Base-by-base conservation (phyloP, 1,284 basidiomycete species). In the Rhodotorula sp. region DNA sequence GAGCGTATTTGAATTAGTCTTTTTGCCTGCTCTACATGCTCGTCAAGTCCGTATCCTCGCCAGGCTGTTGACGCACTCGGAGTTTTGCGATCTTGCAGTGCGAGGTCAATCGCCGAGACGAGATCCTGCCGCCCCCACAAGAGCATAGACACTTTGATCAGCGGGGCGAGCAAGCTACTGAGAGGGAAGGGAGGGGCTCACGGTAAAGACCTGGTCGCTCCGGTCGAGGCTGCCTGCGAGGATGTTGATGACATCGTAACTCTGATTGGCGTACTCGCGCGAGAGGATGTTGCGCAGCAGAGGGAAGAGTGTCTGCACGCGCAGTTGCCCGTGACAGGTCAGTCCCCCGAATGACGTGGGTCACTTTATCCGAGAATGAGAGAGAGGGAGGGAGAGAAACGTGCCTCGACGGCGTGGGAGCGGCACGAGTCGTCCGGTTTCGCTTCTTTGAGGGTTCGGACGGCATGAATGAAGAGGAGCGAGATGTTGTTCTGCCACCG, bases 191-290 rank as follows among this genome's bases (percentile, higher is more conserved):
- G 38, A 12, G 38, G 8, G 8, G 34, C 38, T 49, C 23, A 60
- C 74, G 28, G 56, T 75, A 60, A 79, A 77, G 21, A 78, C 72
- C 16, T 67, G 34, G 48, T 79, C 77, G 38, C 68, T 70, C 23
- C 74, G 64, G 8, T 77, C 77, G 4, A 79, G 50, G 8, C 74
- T 75, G 6, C 78, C 78, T 14, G 73, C 77, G n/a, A 78, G 69
- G 14, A 79, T 52, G n/a, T 52, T 70, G 63, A 77, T 71, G 26
- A 77, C 52, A 43, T 79, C 74, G 45, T 66, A 63, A 45, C 64
- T 70, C 52, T 73, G 72, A 57, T 80, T 76, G 48, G 70, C 61
- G 43, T 70, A 77, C 7, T 43, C 28, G 8, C 74, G 66, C 5
- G 43, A 23, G 12, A 77, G 69, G 15, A 77, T 23, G 47, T 73